Base-by-base conservation (phyloP, 257 asterid species). In the Solanum sitiens region DNA sequence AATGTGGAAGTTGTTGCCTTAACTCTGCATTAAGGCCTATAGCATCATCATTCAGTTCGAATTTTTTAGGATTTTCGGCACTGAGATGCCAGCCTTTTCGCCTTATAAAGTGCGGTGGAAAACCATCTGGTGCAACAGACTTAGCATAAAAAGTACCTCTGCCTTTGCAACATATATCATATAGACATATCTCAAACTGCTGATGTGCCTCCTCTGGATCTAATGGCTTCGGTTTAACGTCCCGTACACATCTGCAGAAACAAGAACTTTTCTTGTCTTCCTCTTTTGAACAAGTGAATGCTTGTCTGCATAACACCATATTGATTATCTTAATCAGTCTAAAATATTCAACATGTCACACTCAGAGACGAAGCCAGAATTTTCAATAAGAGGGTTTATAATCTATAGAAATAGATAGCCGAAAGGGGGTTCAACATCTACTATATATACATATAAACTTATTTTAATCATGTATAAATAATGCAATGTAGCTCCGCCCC, bases 261-360 rank as follows among this genome's bases (percentile, higher is more conserved):
- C 93, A 95, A 27, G 95, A 92, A 13, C 83, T 88, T 25, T 33
- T 9, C 87, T 33, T 93, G 35, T 93, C 95, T 33, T 93, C 98
- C 85, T 93, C 98, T 44, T 67, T 92, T 2, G 98, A 95, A 88
- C 95, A 94, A 27, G 93, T 89, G 47, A 87, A 88, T 10, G 94
- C 96, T 88, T 95, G 87, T 89, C 98, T 95, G 87, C 11, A 87
- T 59, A 86, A 21, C 42, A 27, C 6, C 67, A 79, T 3, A 45
- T 79, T 16, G 11, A 27, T 79, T 45, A 79, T 13, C 6, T 79
- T 79, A 4, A 23, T 4, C 40, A 44, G 33, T 25, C 1, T 45
- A 76, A n/a, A 40, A 40, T 13, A 42, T 42, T 76, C n/a, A 56
- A 53, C n/a, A 53, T 53, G 63, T 53, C n/a, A 53, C 63, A 53